Conservation (phyloP, 306 rosid genomes). For the Glycine tomentella region DNA sequence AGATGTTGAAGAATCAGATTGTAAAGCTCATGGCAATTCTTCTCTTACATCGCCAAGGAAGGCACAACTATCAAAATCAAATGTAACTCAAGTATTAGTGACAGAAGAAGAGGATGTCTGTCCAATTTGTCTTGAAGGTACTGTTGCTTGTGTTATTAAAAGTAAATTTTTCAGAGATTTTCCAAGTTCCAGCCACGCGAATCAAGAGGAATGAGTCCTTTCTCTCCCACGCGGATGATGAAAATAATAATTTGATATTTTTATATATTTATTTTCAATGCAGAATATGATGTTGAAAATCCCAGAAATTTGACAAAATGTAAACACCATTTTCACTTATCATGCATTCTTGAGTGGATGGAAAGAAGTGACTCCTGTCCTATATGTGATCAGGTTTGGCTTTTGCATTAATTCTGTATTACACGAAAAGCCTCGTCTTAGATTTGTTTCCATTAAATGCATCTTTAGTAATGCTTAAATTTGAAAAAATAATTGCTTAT, state of each 20-base stretch:
- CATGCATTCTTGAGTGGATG: slow-evolving; percentile 88
- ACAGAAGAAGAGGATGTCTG: slow-evolving; percentile 77
- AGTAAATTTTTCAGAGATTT: slow-evolving; percentile 28
- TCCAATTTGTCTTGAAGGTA: slow-evolving; percentile 92
- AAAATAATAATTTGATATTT: background rate
- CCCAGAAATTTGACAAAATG: slow-evolving; percentile 69
- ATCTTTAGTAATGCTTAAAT: background rate
- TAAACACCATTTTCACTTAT: slow-evolving; percentile 77
- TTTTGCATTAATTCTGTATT: slow-evolving; percentile 1
- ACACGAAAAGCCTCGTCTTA: background rate
- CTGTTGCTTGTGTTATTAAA: background rate
- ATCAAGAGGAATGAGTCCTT: background rate
- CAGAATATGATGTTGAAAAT: slow-evolving; percentile 73
- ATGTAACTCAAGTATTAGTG: slow-evolving; percentile 38
- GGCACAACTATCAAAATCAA: slow-evolving; percentile 52
- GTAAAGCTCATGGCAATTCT: slow-evolving; percentile 56
- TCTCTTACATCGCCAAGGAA: slow-evolving; percentile 52
- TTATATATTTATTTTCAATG: slow-evolving; percentile 31
- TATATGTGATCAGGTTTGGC: slow-evolving; percentile 71
- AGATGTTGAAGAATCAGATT: slow-evolving; percentile 62
- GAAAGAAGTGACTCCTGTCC: slow-evolving; percentile 86
- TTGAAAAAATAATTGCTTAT: background rate
- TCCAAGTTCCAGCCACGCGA: background rate
- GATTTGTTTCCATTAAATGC: background rate
- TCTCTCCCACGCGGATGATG: background rate